phyloP scores from a whole-genome alignment of 202 grass and related monocot genomes.

The Carex arenaria region DNA sequence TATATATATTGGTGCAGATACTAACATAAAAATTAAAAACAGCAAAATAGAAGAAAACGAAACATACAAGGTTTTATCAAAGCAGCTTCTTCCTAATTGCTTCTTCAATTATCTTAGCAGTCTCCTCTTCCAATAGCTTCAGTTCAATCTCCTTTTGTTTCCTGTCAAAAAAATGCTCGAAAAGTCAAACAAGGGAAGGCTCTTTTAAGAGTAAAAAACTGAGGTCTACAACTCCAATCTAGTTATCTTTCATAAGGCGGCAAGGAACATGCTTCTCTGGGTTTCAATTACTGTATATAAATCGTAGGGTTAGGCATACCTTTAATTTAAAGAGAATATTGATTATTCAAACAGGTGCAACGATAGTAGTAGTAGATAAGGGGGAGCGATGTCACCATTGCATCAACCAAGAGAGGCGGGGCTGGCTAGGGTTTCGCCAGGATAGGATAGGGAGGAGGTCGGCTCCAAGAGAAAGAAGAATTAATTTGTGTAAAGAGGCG shows the following conservation, averaged over 20 bases:
- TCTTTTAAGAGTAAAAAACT: constrained; percentile 15
- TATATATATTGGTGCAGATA: neutral
- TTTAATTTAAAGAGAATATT: constrained; percentile 46
- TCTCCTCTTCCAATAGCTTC: constrained; percentile 93
- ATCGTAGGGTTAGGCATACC: constrained; percentile 55
- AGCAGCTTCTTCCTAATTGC: constrained; percentile 72
- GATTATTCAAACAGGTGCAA: constrained; percentile 99
- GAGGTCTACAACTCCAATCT: constrained; percentile 1
- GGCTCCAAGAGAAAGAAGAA: too few species aligned
- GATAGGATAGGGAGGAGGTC: too few species aligned
- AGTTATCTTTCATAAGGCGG: constrained; percentile 34
- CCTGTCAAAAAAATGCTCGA: constrained; percentile 39
- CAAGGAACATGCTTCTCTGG: constrained; percentile 37
- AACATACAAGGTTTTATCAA: constrained; percentile 60
- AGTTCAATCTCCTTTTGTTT: constrained; percentile 94
- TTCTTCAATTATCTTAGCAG: constrained; percentile 78
- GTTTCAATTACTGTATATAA: constrained; percentile 47
- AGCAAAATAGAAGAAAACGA: neutral
- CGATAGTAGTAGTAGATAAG: constrained; percentile 43
- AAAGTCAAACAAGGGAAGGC: constrained; percentile 41
- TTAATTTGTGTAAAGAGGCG: too few species aligned
- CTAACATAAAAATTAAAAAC: neutral
- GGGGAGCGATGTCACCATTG: constrained; percentile 99
- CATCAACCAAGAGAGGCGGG: constrained; percentile 72
- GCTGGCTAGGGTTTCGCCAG: too few species aligned